Base-by-base conservation (phyloP, 1,284 basidiomycete genomes). In the Leccinum solheimii region DNA sequence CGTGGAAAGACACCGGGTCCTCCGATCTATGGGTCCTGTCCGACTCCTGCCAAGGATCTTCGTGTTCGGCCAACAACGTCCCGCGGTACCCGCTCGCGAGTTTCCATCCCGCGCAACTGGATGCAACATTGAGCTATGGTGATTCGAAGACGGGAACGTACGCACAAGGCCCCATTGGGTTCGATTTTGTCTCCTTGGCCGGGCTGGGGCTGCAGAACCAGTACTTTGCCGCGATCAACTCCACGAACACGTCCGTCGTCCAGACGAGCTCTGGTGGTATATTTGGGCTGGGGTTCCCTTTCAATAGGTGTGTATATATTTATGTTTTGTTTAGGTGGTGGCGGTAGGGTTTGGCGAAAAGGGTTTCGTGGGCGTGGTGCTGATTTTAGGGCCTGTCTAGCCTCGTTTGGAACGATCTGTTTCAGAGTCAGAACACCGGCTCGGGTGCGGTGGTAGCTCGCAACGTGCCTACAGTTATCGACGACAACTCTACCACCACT, bases 1-100 rank as follows among this genome's bases (percentile, higher is more conserved):
- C 3, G 40, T 43, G 40, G 51, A 14, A 54, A 83, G 84, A 86
- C 60, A 85, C 83, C 7, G 84, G 84, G 38, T 86, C 84, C 3
- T 81, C 83, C 5, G 84, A 86, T 65, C 64, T 85, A 8, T 86
- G 85, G 85, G 78, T 83, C n/a, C 66, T 81, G 27, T 83, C 84
- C 0, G 77, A 81, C 30, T 69, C 73, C 1, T 86, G 83, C 68
- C 74, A 66, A 11, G 64, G 62, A 27, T 21, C 57, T 0, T 75
- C 26, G 11, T 50, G 70, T 40, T 78, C 76, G 58, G 55, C 69
- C 3, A 65, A 63, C 30, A 67, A 67, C 3, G 65, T 76, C 9
- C 65, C 76, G 10, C 65, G 80, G 34, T 83, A 83, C 62, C 76
- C 79, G 1, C 75, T 76, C 53, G 56, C 76, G 4, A 73, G 66